Evolutionary conservation across 202 grass and related monocot species (phyloP).

Genomic region (Carex arenaria): DNA sequence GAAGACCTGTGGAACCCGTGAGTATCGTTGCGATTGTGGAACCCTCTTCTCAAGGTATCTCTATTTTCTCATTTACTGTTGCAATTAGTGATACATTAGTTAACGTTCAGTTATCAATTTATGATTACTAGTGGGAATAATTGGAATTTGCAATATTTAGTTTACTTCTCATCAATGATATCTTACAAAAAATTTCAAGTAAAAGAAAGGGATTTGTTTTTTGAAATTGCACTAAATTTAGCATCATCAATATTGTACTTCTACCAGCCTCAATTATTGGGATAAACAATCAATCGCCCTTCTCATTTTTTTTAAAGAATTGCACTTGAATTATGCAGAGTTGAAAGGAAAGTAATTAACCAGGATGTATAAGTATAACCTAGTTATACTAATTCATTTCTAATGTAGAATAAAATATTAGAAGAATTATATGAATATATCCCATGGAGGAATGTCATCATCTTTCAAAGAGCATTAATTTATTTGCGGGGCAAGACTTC

Average conservation of each 20-base stretch:
- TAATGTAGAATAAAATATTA: not conserved
- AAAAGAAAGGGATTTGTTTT: not conserved
- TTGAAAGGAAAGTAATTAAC: not conserved
- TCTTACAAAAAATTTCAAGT: not conserved
- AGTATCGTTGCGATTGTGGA: slow-evolving; percentile 97
- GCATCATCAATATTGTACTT: not conserved
- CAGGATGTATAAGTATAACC: not conserved
- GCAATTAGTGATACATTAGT: not conserved
- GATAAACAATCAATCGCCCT: not conserved
- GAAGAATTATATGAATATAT: not conserved
- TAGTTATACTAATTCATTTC: not conserved
- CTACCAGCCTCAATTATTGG: not conserved
- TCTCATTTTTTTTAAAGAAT: not conserved
- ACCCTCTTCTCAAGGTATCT: slow-evolving; percentile 91
- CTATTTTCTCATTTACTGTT: not conserved
- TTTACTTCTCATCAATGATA: not conserved
- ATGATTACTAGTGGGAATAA: not conserved
- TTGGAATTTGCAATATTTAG: not conserved
- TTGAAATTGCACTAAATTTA: not conserved
- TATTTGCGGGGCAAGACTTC: not conserved
- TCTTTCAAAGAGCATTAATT: not conserved
- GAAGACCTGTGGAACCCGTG: slow-evolving; percentile 92
- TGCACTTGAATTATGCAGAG: not conserved
- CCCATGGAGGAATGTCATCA: not conserved
- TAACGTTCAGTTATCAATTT: not conserved